Evolutionary conservation across 352 stramenopile species (phyloP).

Genomic region (Thraustotheca clavata): DNA sequence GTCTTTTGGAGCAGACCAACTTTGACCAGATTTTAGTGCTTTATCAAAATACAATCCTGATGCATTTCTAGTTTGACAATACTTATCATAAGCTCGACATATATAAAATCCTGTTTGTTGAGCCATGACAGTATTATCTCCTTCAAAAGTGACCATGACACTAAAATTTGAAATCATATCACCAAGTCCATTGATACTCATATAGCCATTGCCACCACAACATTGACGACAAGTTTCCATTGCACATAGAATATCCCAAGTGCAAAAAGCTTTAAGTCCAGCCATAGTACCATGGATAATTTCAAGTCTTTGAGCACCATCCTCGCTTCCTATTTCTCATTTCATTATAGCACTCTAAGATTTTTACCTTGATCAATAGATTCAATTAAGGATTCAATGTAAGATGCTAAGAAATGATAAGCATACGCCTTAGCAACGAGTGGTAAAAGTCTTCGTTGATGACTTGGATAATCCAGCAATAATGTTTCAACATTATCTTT

Average conservation of each 20-base stretch:
- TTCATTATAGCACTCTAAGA: constrained; percentile 41
- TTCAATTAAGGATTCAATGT: constrained; percentile 70
- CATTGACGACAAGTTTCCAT: constrained; percentile 93
- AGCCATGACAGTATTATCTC: constrained; percentile 95
- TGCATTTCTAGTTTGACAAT: constrained; percentile 41
- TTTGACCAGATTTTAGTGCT: too few relatives aligned
- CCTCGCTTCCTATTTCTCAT: constrained; percentile 20
- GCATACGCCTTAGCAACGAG: constrained; percentile 85
- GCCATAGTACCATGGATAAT: constrained; percentile 94
- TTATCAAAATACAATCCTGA: too few relatives aligned
- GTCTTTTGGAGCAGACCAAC: too few relatives aligned
- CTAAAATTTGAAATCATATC: constrained; percentile 90
- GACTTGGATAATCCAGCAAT: constrained; percentile 91
- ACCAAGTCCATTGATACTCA: constrained; percentile 83
- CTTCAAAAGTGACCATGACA: constrained; percentile 94
- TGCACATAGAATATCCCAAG: constrained; percentile 77
- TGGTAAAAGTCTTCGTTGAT: constrained; percentile 90
- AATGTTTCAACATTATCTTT: constrained; percentile 58
- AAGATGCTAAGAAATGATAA: constrained; percentile 88
- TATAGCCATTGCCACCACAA: constrained; percentile 94
- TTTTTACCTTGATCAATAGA: constrained; percentile 77
- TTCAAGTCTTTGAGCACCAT: constrained; percentile 46
- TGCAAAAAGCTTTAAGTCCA: constrained; percentile 91
- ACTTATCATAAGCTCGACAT: constrained; percentile 44
- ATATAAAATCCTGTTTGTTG: constrained; percentile 86